phyloP scores from a whole-genome alignment of 2,329 filamentous ascomycete species.

The Venturia oleaginea region DNA sequence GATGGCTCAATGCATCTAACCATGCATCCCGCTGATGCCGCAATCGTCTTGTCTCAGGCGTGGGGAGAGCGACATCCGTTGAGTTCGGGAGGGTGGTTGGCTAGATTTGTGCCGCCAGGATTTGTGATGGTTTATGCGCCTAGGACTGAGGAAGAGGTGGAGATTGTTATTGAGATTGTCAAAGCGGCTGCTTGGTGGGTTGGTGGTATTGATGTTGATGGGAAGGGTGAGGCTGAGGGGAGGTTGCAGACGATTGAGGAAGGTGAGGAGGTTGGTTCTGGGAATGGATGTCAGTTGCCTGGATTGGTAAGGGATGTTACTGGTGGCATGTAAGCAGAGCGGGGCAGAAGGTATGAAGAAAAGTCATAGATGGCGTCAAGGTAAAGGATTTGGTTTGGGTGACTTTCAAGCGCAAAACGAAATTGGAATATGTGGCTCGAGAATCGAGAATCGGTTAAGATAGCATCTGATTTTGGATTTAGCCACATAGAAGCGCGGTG shows the following conservation, averaged over 20 bases:
- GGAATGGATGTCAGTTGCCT: conserved; percentile 2
- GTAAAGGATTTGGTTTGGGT: background rate
- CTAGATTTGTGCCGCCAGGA: conserved; percentile 59
- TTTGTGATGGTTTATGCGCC: conserved; percentile 82
- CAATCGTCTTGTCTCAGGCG: conserved; percentile 59
- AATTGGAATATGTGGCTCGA: background rate
- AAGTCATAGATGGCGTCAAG: background rate
- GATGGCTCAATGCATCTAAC: conserved; percentile 73
- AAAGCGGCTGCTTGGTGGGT: conserved; percentile 66
- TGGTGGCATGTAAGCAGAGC: background rate
- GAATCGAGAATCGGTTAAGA: background rate
- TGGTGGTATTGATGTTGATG: conserved; percentile 28
- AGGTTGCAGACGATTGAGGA: conserved; percentile 6
- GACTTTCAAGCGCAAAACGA: background rate
- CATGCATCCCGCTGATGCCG: conserved; percentile 69
- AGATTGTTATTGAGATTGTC: conserved; percentile 59
- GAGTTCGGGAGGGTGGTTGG: conserved; percentile 56
- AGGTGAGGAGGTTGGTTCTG: background rate
- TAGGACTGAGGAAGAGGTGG: conserved; percentile 57
- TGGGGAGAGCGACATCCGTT: conserved; percentile 67
- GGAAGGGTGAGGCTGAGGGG: background rate
- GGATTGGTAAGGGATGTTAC: background rate
- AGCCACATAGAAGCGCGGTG: background rate
- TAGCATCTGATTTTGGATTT: background rate
- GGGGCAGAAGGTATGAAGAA: background rate